phyloP scores from a whole-genome alignment of 1,284 basidiomycete genomes.

The Moniliella sp. region DNA sequence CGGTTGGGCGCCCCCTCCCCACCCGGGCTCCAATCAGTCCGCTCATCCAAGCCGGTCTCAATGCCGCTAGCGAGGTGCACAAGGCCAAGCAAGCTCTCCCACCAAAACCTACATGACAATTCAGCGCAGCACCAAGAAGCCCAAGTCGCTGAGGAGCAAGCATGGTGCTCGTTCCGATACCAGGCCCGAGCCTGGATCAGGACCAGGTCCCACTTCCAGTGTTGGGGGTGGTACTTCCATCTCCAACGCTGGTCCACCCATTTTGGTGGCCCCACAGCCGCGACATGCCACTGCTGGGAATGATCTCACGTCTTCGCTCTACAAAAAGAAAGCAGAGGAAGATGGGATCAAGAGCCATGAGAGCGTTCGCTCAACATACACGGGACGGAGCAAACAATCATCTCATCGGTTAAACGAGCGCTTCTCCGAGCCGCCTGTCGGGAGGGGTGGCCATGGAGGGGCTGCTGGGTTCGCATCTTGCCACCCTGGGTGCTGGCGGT shows the following conservation, averaged over 20 bases:
- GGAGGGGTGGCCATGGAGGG: too few relatives aligned
- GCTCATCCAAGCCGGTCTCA: slow-evolving; percentile 31
- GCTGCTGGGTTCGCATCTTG: too few relatives aligned
- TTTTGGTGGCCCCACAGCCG: neutral
- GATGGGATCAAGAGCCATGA: slow-evolving; percentile 3
- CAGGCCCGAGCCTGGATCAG: too few relatives aligned
- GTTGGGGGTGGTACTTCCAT: neutral
- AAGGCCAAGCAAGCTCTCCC: slow-evolving; percentile 21
- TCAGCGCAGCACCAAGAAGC: slow-evolving; percentile 12
- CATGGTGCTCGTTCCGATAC: neutral
- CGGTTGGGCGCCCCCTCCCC: slow-evolving; percentile 19
- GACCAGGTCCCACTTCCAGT: neutral
- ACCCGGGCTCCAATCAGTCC: slow-evolving; percentile 21
- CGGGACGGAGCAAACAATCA: slow-evolving; percentile 13
- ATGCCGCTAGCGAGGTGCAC: slow-evolving; percentile 24
- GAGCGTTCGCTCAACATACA: slow-evolving; percentile 15
- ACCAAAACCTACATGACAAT: slow-evolving; percentile 29
- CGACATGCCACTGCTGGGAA: neutral
- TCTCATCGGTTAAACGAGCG: too few relatives aligned
- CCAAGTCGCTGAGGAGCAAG: neutral
- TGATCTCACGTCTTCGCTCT: neutral
- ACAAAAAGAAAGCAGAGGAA: neutral
- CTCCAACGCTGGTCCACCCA: too few relatives aligned
- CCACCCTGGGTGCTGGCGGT: neutral
- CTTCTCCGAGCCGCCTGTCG: too few relatives aligned